These are phyloP conservation scores for Tulasnella sp. DNA, from an alignment of 768 basidiomycete genomes.

Conservation along the genomic window DNA sequence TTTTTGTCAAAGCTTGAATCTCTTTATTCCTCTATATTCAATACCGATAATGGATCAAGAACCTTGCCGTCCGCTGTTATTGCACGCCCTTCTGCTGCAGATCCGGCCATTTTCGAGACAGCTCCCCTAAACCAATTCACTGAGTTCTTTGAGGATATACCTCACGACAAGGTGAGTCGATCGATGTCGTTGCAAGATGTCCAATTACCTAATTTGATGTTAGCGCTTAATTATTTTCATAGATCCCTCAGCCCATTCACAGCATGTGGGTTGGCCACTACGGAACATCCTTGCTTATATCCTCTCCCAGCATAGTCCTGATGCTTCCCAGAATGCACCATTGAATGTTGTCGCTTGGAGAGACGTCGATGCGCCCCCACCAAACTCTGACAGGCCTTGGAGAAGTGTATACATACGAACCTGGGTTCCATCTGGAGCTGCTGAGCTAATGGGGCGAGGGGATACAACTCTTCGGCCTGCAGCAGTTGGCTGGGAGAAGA, in stretches of 20 bases:
- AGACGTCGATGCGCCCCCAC: constrained; percentile 38
- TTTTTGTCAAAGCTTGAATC: neutral
- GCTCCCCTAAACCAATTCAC: constrained; percentile 41
- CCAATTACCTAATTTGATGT: neutral
- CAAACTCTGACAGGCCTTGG: constrained; percentile 31
- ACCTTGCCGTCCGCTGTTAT: constrained; percentile 39
- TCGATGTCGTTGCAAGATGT: neutral
- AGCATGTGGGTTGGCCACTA: constrained; percentile 82
- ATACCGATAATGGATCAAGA: constrained; percentile 13
- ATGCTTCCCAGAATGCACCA: constrained; percentile 24
- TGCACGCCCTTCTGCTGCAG: constrained; percentile 34
- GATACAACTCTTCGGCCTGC: constrained; percentile 28
- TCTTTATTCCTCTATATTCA: neutral
- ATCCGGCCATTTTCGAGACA: constrained; percentile 28
- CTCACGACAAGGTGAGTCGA: constrained; percentile 32
- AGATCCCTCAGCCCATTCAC: constrained; percentile 69
- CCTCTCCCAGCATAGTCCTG: constrained; percentile 30
- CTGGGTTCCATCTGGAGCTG: constrained; percentile 5
- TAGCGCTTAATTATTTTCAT: constrained; percentile 51
- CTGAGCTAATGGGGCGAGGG: neutral
- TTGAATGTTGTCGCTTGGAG: constrained; percentile 69
- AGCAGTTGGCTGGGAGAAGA: constrained; percentile 95
- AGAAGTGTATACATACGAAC: constrained; percentile 28
- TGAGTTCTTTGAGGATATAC: constrained; percentile 40
- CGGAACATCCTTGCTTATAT: constrained; percentile 69